Percentiles rank a stretch among this genome's conserved stretches.
These are phyloP conservation scores for Penicillium paneum DNA, from an alignment of 2,329 filamentous ascomycete species.

Conservation along the genomic window DNA sequence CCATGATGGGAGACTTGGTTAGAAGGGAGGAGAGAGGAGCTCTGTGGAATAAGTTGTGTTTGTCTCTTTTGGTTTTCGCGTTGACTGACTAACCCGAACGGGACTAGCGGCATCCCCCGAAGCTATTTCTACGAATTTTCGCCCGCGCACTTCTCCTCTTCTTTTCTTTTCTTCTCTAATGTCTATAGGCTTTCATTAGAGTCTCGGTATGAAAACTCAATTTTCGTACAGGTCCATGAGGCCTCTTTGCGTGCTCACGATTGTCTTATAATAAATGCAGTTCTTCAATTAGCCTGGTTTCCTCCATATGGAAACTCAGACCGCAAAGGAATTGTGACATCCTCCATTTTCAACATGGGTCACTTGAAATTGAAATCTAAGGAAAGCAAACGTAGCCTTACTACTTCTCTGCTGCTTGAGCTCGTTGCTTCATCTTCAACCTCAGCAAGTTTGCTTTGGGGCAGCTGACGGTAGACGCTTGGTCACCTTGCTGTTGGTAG, in stretches of 20 bases:
- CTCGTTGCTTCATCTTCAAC: constrained; percentile 79
- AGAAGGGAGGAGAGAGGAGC: constrained; percentile 21
- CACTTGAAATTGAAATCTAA: not conserved
- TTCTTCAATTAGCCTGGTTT: constrained; percentile 68
- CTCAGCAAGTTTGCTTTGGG: constrained; percentile 76
- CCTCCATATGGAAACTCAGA: constrained; percentile 55
- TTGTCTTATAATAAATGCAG: constrained; percentile 80
- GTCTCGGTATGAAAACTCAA: constrained; percentile 94
- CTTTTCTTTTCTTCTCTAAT: constrained; percentile 53
- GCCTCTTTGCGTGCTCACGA: constrained; percentile 96
- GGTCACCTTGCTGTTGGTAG: constrained; percentile 74
- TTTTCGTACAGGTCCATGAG: constrained; percentile 86
- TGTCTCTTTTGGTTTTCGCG: constrained; percentile 35
- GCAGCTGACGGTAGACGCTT: constrained; percentile 75
- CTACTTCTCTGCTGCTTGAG: constrained; percentile 34
- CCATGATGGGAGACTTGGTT: constrained; percentile 32
- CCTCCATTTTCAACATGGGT: constrained; percentile 6
- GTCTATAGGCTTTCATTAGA: constrained; percentile 92
- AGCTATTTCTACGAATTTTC: constrained; percentile 27
- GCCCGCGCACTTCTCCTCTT: constrained; percentile 40
- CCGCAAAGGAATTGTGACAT: constrained; percentile 49
- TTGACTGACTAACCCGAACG: constrained; percentile 30
- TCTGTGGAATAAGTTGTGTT: constrained; percentile 25
- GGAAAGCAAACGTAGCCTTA: constrained; percentile 9
- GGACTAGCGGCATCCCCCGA: constrained; percentile 36